Percentiles rank a stretch among this genome's conserved stretches.
Evolutionary conservation across 1,284 basidiomycete species (phyloP).

Genomic region (Cryptococcus amylolentus): DNA sequence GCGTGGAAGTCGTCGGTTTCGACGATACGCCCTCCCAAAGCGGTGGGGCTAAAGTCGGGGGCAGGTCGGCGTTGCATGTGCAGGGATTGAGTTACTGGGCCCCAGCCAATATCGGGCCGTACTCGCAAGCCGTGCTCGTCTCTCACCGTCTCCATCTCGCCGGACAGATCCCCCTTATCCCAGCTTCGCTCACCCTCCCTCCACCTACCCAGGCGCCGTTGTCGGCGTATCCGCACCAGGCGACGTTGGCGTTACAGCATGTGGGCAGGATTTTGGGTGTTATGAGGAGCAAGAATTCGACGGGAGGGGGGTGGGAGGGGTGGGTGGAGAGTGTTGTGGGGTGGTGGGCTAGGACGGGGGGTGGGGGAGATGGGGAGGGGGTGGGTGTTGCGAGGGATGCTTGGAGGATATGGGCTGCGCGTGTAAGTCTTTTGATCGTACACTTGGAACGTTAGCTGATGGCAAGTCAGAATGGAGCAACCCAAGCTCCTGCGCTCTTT

Average conservation of each 20-base stretch:
- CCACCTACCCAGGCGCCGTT: conserved; percentile 44
- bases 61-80: conserved; percentile 79
- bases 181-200: conserved; percentile 67
- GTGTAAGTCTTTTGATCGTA: conserved; percentile 6
- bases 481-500: conserved; percentile 59
- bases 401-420: conserved; percentile 43
- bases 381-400: conserved; percentile 52
- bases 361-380: conserved; percentile 42
- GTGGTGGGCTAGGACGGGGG: conserved; percentile 56
- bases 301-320: conserved; percentile 62
- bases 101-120: conserved; percentile 97
- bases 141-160: conserved; percentile 77
- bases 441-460: conserved; percentile 7
- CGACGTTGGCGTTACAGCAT: conserved; percentile 76
- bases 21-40: conserved; percentile 25
- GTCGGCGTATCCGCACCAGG: conserved; percentile 42
- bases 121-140: conserved; percentile 83
- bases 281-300: conserved; percentile 53
- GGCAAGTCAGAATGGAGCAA: conserved; percentile 27
- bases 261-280: conserved; percentile 64
- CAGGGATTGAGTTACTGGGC: conserved; percentile 98
- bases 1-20: conserved; percentile 74
- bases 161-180: conserved; percentile 90
- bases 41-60: conserved; percentile 20
- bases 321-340: conserved; percentile 62